A percentile compares a stretch with the other conserved stretches of the same genome.
These are phyloP conservation scores for Yamadazyma sp. DNA, from an alignment of 1,139 yeast species.

Conservation along the genomic window DNA sequence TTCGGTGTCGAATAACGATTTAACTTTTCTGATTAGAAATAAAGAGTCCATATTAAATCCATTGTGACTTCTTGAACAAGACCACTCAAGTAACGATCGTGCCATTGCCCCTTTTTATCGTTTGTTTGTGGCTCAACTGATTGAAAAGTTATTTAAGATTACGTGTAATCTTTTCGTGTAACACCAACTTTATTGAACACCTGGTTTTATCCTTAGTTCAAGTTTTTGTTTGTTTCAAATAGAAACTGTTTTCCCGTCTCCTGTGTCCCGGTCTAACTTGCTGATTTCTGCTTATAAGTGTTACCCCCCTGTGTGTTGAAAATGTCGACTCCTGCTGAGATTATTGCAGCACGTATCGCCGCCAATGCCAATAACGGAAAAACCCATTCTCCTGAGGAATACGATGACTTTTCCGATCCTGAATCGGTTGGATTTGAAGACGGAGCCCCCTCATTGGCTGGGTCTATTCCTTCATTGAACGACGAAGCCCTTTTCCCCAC, in stretches of 20 bases:
- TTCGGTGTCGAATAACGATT: not conserved
- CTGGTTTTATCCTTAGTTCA: no score
- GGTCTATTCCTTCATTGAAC: conserved; percentile 34
- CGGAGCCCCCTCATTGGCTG: conserved; percentile 16
- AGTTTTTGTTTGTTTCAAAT: no score
- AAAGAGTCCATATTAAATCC: no score
- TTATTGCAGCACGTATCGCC: conserved; percentile 54
- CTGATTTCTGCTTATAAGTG: not conserved
- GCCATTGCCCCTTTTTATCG: no score
- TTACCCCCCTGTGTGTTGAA: not conserved
- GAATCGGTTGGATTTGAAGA: conserved; percentile 13
- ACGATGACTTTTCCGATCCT: conserved; percentile 9
- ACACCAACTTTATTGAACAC: no score
- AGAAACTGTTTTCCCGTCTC: no score
- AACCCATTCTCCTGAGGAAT: conserved; percentile 15
- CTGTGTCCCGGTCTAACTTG: not conserved
- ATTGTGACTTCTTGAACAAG: no score
- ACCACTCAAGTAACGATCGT: no score
- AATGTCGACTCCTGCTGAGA: conserved; percentile 64
- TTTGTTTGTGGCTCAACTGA: no score
- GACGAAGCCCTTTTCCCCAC: conserved; percentile 73
- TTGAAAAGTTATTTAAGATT: no score
- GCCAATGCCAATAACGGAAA: conserved; percentile 20
- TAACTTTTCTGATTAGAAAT: no score
- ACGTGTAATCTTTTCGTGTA: no score